These are phyloP conservation scores for Diaporthe velutina DNA, from an alignment of 2,329 filamentous ascomycete species.

Conservation along the genomic window DNA sequence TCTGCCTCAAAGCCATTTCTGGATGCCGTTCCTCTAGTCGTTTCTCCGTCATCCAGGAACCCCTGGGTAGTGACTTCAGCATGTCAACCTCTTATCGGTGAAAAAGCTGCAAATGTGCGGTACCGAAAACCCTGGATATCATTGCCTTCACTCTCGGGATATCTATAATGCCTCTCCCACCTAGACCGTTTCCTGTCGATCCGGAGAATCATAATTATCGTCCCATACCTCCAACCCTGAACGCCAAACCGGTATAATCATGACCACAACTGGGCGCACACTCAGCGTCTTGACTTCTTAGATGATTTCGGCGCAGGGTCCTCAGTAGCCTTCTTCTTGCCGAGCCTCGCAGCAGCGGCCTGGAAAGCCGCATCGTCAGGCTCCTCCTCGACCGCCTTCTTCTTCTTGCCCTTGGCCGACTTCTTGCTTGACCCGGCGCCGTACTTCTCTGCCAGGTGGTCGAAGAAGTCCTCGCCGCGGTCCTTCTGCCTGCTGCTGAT, in stretches of 20 bases:
- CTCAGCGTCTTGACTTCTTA: constrained; percentile 42
- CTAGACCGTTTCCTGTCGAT: background rate
- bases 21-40: background rate
- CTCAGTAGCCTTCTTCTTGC: constrained; percentile 49
- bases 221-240: background rate
- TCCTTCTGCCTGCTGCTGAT: constrained; percentile 80
- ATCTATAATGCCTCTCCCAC: background rate
- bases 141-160: background rate
- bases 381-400: constrained; percentile 69
- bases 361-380: constrained; percentile 72
- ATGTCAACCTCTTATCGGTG: background rate
- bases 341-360: constrained; percentile 65
- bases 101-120: background rate
- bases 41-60: too few relatives aligned
- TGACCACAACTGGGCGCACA: background rate
- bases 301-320: constrained; percentile 34
- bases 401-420: constrained; percentile 64
- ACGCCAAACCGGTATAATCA: constrained; percentile 29
- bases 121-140: background rate
- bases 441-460: constrained; percentile 84
- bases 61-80: background rate
- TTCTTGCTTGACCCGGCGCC: constrained; percentile 56
- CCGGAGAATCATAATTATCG: background rate
- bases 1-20: too few relatives aligned
- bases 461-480: constrained; percentile 74